phyloP scores from a whole-genome alignment of 192 early-diverging fungal genomes.

The Entomortierella beljakovae region DNA sequence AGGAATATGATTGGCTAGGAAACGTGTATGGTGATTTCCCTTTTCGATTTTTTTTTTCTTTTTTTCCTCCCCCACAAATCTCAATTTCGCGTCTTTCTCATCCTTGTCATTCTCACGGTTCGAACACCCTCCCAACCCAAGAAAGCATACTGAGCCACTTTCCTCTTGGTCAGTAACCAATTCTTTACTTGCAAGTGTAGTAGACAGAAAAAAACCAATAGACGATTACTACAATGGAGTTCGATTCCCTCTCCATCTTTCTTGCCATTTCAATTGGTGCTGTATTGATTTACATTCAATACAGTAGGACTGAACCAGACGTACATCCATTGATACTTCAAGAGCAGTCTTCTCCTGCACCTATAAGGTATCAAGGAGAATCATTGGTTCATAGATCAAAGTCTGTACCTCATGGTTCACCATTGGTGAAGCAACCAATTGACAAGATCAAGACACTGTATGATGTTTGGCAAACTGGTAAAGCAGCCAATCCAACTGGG shows the following conservation, averaged over 20 bases:
- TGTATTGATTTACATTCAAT: constrained; percentile 34
- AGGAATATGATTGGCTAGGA: too few species aligned
- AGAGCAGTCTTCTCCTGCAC: constrained; percentile 62
- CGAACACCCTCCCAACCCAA: too few species aligned
- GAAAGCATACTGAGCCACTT: too few species aligned
- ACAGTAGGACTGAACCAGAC: constrained; percentile 60
- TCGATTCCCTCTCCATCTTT: constrained; percentile 62
- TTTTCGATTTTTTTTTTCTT: too few species aligned
- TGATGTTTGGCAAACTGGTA: constrained; percentile 60
- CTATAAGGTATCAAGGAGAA: constrained; percentile 62
- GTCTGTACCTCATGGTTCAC: constrained; percentile 52
- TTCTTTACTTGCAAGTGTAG: too few species aligned
- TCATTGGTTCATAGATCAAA: constrained; percentile 64
- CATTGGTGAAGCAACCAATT: constrained; percentile 47
- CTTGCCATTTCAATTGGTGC: constrained; percentile 57
- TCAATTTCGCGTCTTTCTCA: too few species aligned
- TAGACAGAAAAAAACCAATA: too few species aligned
- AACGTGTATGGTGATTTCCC: too few species aligned
- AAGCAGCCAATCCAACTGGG: constrained; percentile 35
- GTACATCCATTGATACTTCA: constrained; percentile 69
- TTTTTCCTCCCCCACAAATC: too few species aligned
- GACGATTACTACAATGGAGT: constrained; percentile 40
- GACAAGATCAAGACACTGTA: constrained; percentile 57
- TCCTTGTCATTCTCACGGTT: too few species aligned
- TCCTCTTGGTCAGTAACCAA: too few species aligned